A percentile compares a stretch with the other conserved stretches of the same genome.
Evolutionary conservation across 202 grass and related monocot genomes (phyloP).

Genomic region (Cymbopogon flexuosus): DNA sequence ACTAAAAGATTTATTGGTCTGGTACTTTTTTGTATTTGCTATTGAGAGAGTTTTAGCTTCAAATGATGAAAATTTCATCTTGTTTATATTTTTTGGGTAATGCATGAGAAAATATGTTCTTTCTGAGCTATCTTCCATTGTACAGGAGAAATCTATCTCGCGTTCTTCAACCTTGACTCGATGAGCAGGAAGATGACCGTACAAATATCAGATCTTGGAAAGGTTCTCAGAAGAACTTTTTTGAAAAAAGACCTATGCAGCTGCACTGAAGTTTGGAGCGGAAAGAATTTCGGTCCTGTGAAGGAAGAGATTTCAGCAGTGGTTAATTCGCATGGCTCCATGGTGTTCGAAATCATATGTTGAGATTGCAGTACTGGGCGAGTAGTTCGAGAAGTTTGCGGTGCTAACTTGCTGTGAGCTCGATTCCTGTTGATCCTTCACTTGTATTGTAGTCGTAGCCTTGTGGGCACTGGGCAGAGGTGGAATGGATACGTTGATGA

Average conservation of each 20-base stretch:
- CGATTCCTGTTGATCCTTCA: background rate
- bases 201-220: conserved; percentile 53
- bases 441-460: background rate
- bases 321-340: conserved; percentile 52
- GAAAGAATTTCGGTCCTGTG: conserved; percentile 14
- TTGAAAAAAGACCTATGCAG: conserved; percentile 38
- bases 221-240: conserved; percentile 34
- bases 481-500: background rate
- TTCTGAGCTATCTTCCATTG: conserved; percentile 1
- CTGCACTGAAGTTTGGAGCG: conserved; percentile 59
- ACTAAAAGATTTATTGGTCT: background rate
- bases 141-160: conserved; percentile 80
- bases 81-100: background rate
- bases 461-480: too few species aligned
- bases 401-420: background rate
- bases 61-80: background rate
- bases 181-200: conserved; percentile 34
- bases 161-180: conserved; percentile 76
- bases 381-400: background rate
- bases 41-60: background rate
- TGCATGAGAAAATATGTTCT: background rate
- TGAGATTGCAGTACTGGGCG: background rate
- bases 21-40: background rate
- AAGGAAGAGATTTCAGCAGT: conserved; percentile 41
- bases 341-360: conserved; percentile 65